Evolutionary conservation across 2,329 filamentous ascomycete species (phyloP).

Genomic region (Fusarium acutatum): DNA sequence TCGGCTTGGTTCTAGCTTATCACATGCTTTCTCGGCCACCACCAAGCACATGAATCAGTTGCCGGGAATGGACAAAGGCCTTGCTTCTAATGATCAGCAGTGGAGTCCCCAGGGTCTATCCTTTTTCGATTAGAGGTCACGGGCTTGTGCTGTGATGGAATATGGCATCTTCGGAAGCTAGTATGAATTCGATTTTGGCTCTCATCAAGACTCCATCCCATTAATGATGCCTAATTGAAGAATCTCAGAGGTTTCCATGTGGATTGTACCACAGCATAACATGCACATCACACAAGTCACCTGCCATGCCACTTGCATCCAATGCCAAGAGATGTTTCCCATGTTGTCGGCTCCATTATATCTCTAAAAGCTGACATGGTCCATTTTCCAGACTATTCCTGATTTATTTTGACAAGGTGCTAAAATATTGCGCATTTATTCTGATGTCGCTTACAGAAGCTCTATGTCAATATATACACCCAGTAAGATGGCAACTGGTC

Average conservation of each 20-base stretch:
- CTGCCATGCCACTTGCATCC: not conserved
- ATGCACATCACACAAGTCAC: not conserved
- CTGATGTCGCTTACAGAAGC: not conserved
- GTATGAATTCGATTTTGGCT: not conserved
- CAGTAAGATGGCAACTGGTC: not conserved
- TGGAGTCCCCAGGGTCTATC: not conserved
- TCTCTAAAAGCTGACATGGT: not conserved
- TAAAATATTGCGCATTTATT: not conserved
- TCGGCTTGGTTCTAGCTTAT: slow-evolving; percentile 19
- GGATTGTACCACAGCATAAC: not conserved
- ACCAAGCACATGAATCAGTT: slow-evolving; percentile 19
- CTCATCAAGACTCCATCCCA: not conserved
- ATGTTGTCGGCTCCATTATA: not conserved
- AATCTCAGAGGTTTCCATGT: not conserved
- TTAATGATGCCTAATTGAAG: not conserved
- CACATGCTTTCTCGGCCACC: slow-evolving; percentile 37
- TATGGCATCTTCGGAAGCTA: not conserved
- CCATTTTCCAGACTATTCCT: too few relatives aligned
- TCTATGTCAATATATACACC: not conserved
- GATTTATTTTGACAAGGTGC: too few relatives aligned
- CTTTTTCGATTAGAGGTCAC: not conserved
- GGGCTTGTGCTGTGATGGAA: not conserved
- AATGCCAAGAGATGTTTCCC: not conserved
- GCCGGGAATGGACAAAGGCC: slow-evolving; percentile 1
- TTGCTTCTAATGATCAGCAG: slow-evolving; percentile 1